Evolutionary conservation across 2,329 filamentous ascomycete species (phyloP).

Genomic region (Graphiopsis chlorocephala): DNA sequence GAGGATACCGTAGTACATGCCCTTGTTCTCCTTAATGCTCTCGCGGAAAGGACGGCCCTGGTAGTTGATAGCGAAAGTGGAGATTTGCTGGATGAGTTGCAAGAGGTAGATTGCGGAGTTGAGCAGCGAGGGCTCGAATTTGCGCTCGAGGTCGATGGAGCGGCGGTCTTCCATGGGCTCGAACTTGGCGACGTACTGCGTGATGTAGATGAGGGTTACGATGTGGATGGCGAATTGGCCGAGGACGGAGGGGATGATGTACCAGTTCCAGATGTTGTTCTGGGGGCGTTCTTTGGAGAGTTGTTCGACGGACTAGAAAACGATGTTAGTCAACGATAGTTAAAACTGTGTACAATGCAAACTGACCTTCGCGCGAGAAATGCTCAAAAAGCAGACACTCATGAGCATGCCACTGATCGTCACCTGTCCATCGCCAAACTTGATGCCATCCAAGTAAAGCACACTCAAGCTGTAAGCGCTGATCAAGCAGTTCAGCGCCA

Average conservation of each 20-base stretch:
- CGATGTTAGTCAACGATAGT: constrained; percentile 28
- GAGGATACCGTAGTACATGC: constrained; percentile 97
- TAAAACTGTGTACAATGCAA: background rate
- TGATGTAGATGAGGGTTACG: constrained; percentile 88
- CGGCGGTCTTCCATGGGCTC: constrained; percentile 60
- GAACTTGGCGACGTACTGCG: constrained; percentile 78
- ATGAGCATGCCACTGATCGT: constrained; percentile 99
- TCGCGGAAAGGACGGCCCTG: constrained; percentile 97
- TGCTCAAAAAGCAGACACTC: constrained; percentile 98
- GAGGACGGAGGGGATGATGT: constrained; percentile 96
- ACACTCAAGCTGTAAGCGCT: constrained; percentile 96
- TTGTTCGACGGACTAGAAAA: constrained; percentile 72
- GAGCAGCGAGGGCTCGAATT: constrained; percentile 88
- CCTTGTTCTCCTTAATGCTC: constrained; percentile 88
- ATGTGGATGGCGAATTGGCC: constrained; percentile 98
- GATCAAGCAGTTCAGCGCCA: constrained; percentile 95
- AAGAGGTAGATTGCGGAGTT: constrained; percentile 97
- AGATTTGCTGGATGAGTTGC: constrained; percentile 97
- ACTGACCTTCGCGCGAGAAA: constrained; percentile 82
- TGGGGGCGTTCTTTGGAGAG: constrained; percentile 96
- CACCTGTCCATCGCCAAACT: constrained; percentile 97
- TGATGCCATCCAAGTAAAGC: constrained; percentile 95
- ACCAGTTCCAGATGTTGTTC: constrained; percentile 98
- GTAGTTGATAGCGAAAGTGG: constrained; percentile 99
- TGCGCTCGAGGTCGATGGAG: constrained; percentile 85